phyloP scores from a whole-genome alignment of 768 basidiomycete genomes.

The Tricholoma sp. region DNA sequence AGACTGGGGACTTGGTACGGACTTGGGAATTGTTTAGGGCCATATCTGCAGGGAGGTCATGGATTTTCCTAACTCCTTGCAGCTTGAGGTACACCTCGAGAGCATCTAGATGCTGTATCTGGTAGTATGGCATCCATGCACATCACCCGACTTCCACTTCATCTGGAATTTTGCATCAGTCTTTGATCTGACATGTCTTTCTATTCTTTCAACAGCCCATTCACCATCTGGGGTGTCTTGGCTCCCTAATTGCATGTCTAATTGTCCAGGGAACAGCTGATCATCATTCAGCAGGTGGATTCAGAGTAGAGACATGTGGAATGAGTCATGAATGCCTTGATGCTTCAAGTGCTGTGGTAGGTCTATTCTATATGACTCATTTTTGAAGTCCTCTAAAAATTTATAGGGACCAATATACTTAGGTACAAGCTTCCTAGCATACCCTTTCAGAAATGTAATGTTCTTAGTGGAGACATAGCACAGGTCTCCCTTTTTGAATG shows the following conservation, averaged over 20 bases:
- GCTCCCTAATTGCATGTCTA: conserved; percentile 14
- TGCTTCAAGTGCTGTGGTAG: not conserved
- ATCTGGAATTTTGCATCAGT: conserved; percentile 20
- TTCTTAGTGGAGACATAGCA: too few species aligned
- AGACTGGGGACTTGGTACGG: too few species aligned
- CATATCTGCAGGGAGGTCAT: too few species aligned
- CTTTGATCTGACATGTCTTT: conserved; percentile 16
- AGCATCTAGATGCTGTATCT: too few species aligned
- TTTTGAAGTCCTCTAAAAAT: conserved; percentile 1
- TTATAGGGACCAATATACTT: not conserved
- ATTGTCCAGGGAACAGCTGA: conserved; percentile 27
- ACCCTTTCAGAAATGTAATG: not conserved
- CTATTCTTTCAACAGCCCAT: conserved; percentile 23
- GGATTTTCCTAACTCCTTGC: too few species aligned
- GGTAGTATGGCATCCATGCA: not conserved
- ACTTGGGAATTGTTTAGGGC: too few species aligned
- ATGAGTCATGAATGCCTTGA: not conserved
- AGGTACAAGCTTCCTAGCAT: not conserved
- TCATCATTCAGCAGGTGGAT: conserved; percentile 30
- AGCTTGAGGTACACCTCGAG: too few species aligned
- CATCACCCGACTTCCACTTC: conserved; percentile 25
- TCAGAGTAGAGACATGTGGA: not conserved
- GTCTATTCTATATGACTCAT: not conserved
- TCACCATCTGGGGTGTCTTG: conserved; percentile 5
- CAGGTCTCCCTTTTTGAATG: not conserved